phyloP scores from a whole-genome alignment of 2,329 filamentous ascomycete genomes.

The Neophaeococcomyces mojaviensis region DNA sequence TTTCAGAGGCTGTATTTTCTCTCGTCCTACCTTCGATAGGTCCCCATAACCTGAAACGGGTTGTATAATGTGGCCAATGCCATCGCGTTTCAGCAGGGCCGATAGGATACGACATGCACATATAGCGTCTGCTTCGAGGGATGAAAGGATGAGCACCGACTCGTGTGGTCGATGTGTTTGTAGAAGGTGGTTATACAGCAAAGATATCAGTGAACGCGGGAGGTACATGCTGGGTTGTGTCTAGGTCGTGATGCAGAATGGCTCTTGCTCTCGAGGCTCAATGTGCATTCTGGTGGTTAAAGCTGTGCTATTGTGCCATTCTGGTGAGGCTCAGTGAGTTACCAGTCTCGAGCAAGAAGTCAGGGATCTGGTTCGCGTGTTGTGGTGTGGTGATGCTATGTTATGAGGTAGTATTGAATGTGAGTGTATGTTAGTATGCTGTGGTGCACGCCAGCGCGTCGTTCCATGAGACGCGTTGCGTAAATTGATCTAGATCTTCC shows the following conservation, averaged over 20 bases:
- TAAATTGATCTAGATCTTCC: not conserved
- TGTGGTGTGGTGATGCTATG: not conserved
- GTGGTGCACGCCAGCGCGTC: not conserved
- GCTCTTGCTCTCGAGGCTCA: not conserved
- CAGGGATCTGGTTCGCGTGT: not conserved
- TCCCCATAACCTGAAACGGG: constrained; percentile 90
- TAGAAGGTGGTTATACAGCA: constrained; percentile 84
- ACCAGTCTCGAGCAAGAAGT: too few species aligned
- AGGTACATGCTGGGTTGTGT: constrained; percentile 67
- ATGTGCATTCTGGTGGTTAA: constrained; percentile 1
- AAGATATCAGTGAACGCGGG: constrained; percentile 77
- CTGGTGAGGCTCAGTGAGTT: not conserved
- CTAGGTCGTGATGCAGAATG: not conserved
- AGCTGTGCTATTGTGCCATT: constrained; percentile 3
- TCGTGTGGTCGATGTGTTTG: constrained; percentile 81
- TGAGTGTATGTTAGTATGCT: too few species aligned
- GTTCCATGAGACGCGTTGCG: not conserved
- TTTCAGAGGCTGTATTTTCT: constrained; percentile 80
- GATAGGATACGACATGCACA: constrained; percentile 94
- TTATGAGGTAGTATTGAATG: too few species aligned
- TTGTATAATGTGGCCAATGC: constrained; percentile 95
- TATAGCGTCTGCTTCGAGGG: constrained; percentile 89
- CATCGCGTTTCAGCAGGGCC: constrained; percentile 89
- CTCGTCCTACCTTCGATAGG: constrained; percentile 68
- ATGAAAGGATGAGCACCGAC: constrained; percentile 73